Percentiles rank a stretch among this genome's conserved stretches.
Conservation (phyloP, 352 stramenopile species). For the Globisporangium nagaii region DNA sequence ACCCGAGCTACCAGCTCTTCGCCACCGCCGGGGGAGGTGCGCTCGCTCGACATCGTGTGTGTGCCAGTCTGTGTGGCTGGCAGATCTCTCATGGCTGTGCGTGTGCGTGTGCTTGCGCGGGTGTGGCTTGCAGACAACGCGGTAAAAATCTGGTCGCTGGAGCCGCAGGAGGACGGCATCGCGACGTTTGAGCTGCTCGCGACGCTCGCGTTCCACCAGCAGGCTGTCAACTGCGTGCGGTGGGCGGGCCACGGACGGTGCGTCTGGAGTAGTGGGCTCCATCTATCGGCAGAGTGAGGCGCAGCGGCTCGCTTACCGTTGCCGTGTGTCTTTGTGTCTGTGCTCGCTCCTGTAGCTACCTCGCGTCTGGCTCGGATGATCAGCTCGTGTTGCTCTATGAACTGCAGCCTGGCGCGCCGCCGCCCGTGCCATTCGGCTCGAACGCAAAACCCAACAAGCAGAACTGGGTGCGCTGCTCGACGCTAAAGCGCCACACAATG, state of each 20-base stretch:
- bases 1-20: constrained; percentile 67
- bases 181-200: constrained; percentile 76
- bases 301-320: no score
- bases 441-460: constrained; percentile 77
- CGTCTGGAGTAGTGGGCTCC: background rate
- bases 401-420: constrained; percentile 47
- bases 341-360: constrained; percentile 22
- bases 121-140: constrained; percentile 47
- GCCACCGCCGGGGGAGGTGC: constrained; percentile 72
- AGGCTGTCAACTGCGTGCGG: constrained; percentile 84
- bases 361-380: constrained; percentile 81
- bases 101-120: background rate
- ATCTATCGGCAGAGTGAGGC: background rate
- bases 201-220: constrained; percentile 76
- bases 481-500: constrained; percentile 83
- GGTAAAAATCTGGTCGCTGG: constrained; percentile 83
- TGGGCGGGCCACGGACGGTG: constrained; percentile 66
- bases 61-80: background rate
- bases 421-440: constrained; percentile 75
- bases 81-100: background rate
- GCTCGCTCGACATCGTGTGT: background rate
- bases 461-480: constrained; percentile 79
- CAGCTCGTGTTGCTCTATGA: constrained; percentile 83
- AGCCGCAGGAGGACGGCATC: constrained; percentile 24
- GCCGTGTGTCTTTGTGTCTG: background rate